Conservation (phyloP, 2,329 filamentous ascomycete species). For the Penicillium frequentans region DNA sequence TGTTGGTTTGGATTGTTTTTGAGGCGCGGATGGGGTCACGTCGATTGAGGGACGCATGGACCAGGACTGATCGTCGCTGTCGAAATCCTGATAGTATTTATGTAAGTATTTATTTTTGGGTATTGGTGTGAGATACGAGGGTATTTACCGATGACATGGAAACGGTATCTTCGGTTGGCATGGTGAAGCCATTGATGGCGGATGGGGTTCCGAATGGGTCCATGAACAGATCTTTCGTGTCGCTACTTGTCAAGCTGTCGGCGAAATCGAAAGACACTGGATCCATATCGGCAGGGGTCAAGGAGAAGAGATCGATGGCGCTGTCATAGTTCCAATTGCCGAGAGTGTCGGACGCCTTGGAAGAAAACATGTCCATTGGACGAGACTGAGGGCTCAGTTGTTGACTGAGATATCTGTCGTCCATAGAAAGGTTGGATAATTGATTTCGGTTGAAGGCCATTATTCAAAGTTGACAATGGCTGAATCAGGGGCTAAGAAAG, state of each 20-base stretch:
- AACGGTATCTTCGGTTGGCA: constrained; percentile 33
- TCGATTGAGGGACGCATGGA: constrained; percentile 23
- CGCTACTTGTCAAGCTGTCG: constrained; percentile 28
- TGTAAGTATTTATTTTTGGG: neutral
- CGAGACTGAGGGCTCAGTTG: constrained; percentile 20
- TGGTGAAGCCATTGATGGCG: constrained; percentile 32
- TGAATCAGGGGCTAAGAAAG: neutral
- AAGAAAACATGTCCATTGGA: constrained; percentile 22
- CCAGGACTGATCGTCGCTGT: constrained; percentile 38
- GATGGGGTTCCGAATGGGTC: constrained; percentile 31
- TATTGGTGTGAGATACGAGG: neutral
- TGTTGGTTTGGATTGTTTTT: constrained; percentile 6
- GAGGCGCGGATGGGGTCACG: constrained; percentile 5
- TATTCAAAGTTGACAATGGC: neutral
- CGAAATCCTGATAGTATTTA: constrained; percentile 27
- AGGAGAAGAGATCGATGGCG: constrained; percentile 34
- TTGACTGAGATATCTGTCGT: constrained; percentile 20
- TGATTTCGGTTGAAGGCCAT: constrained; percentile 21
- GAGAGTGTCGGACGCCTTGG: constrained; percentile 32
- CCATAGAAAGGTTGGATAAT: constrained; percentile 16
- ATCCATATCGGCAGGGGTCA: constrained; percentile 33
- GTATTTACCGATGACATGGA: constrained; percentile 27
- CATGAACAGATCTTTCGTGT: constrained; percentile 32
- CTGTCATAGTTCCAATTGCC: constrained; percentile 39
- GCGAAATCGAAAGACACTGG: constrained; percentile 31